These are phyloP conservation scores for Mycena alexandri DNA, from an alignment of 768 basidiomycete genomes.

Conservation along the genomic window DNA sequence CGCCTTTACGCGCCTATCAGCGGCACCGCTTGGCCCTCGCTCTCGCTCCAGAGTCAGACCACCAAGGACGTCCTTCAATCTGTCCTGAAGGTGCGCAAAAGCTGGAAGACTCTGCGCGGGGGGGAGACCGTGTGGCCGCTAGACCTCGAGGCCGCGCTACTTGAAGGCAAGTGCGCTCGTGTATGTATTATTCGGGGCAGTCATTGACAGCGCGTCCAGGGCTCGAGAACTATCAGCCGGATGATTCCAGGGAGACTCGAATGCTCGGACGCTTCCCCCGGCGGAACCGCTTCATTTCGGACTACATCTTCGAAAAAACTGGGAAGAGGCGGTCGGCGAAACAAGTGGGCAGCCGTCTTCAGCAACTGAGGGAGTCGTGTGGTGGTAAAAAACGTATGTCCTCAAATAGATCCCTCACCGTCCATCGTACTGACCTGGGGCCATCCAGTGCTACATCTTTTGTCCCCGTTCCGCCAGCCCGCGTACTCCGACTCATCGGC, in stretches of 20 bases:
- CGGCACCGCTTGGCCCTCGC: slow-evolving; percentile 36
- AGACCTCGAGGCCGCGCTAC: slow-evolving; percentile 80
- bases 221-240: slow-evolving; percentile 78
- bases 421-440: slow-evolving; percentile 21
- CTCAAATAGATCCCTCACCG: slow-evolving; percentile 13
- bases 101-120: slow-evolving; percentile 81
- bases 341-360: slow-evolving; percentile 85
- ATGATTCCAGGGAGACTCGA: slow-evolving; percentile 79
- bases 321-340: slow-evolving; percentile 80
- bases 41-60: slow-evolving; percentile 49
- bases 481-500: slow-evolving; percentile 40
- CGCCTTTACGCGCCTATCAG: slow-evolving; percentile 30
- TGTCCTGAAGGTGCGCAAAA: slow-evolving; percentile 77
- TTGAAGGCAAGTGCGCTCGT: slow-evolving; percentile 67
- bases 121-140: slow-evolving; percentile 86
- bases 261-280: slow-evolving; percentile 82
- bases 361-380: slow-evolving; percentile 81
- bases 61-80: slow-evolving; percentile 74
- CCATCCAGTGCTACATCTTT: slow-evolving; percentile 58
- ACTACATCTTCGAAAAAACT: slow-evolving; percentile 78
- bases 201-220: slow-evolving; percentile 55
- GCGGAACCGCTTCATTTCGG: slow-evolving; percentile 85
- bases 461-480: slow-evolving; percentile 53
- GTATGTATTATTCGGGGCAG: slow-evolving; percentile 15
- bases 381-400: slow-evolving; percentile 78